These are phyloP conservation scores for Viola odorata DNA, from an alignment of 345 rosid species.

Conservation along the genomic window DNA sequence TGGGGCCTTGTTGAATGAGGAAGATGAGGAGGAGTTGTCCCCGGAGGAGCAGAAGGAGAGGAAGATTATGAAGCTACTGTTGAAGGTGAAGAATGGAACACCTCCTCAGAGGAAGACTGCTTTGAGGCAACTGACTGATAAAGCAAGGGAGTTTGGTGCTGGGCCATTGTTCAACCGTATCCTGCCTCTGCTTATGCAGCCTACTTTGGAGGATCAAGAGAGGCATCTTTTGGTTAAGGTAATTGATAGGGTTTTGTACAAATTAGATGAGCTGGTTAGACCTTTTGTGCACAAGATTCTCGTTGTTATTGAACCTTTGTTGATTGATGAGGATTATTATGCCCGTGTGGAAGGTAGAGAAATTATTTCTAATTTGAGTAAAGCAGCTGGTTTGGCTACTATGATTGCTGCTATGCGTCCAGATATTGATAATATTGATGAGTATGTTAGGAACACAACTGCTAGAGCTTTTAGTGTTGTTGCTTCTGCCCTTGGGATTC, in stretches of 20 bases:
- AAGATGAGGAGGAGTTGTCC: slow-evolving; percentile 79
- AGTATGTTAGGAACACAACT: slow-evolving; percentile 96
- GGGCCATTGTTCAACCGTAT: slow-evolving; percentile 88
- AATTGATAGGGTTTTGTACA: slow-evolving; percentile 87
- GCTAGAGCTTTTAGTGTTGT: slow-evolving; percentile 99
- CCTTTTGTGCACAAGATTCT: slow-evolving; percentile 97
- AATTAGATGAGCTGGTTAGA: slow-evolving; percentile 94
- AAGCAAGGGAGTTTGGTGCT: slow-evolving; percentile 97
- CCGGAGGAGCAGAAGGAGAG: slow-evolving; percentile 97
- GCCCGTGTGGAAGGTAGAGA: slow-evolving; percentile 99
- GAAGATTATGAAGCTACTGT: slow-evolving; percentile 88
- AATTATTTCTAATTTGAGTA: slow-evolving; percentile 93
- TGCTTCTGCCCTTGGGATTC: slow-evolving; percentile 96
- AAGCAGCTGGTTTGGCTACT: slow-evolving; percentile 98
- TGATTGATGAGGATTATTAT: slow-evolving; percentile 99
- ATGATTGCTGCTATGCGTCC: slow-evolving; percentile 99
- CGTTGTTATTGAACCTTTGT: slow-evolving; percentile 94
- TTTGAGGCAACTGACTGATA: slow-evolving; percentile 90
- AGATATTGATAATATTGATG: slow-evolving; percentile 96
- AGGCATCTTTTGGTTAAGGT: slow-evolving; percentile 98
- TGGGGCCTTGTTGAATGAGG: slow-evolving; percentile 82
- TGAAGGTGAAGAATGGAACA: slow-evolving; percentile 97
- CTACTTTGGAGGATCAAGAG: slow-evolving; percentile 96
- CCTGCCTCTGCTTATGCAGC: slow-evolving; percentile 95
- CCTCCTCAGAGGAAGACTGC: slow-evolving; percentile 99